Evolutionary conservation across 2,329 filamentous ascomycete species (phyloP), one percentile per base, ranked within the genome.

Genomic region (Monilinia laxa): DNA sequence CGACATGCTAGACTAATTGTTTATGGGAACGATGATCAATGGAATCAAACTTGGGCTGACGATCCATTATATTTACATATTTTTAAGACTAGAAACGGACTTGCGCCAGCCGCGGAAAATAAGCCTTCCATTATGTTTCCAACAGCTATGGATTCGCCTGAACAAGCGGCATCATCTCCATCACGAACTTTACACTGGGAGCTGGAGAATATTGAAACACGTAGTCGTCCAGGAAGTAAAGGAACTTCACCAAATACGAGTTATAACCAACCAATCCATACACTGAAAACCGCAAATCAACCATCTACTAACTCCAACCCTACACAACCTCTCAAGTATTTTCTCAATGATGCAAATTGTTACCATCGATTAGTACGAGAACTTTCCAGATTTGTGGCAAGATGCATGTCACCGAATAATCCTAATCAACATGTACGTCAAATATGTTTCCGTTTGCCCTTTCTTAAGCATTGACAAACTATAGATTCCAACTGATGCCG

Each of bases 41-140:
- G 86, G 85, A 88, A 88, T 69, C 86, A 87, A 72, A 89, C 86
- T 1, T 83, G 82, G 0, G 84, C 85, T 3, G 86, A 89, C 69
- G 84, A 85, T 68, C 70, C 77, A 3, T 75, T 79, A 4, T 87
- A 85, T 83, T 78, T 88, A 1, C 74, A 77, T 4, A 77, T 80
- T 16, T 88, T 88, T 76, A 83, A 80, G 67, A 75, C 47, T 25
- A 73, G 65, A 55, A 72, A 67, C 66, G 73, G 64, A 68, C 75
- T 60, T 64, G 73, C 31, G 64, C 71, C 72, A 12, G 59, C 57
- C 20, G 68, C 71, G 45, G 67, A 71, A 38, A 62, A 68, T 51
- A 68, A 67, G 3, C 62, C 67, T 25, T 51, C 68, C 40, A 64
- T 72, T 52, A 69, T 70, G 12, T 60, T 69, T 16, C 62, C 54